Conservation (phyloP, 2,329 filamentous ascomycete genomes). For the Neofusicoccum parvum region DNA sequence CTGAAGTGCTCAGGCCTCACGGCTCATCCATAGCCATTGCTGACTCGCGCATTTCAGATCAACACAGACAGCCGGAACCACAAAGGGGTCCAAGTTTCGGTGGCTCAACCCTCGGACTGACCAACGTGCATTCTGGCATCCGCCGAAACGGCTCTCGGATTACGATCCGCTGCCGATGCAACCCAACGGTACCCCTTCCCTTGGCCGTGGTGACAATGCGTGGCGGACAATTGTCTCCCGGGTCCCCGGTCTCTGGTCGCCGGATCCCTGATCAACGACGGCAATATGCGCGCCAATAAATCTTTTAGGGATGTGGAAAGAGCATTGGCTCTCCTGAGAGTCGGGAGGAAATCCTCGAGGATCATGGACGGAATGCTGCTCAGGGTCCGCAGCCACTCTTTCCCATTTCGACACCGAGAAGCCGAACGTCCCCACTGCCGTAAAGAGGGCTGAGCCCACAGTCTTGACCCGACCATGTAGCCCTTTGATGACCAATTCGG, state of each 20-base stretch:
- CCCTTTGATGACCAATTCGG: not conserved
- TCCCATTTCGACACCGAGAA: too few species aligned
- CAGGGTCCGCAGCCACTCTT: too few species aligned
- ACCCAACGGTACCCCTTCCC: conserved; percentile 11
- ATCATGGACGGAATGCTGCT: not conserved
- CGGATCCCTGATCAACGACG: conserved; percentile 7
- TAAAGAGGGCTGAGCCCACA: not conserved
- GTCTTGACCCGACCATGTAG: not conserved
- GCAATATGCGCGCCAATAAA: not conserved
- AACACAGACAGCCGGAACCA: not conserved
- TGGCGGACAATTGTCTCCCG: conserved; percentile 1
- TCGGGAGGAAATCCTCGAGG: not conserved
- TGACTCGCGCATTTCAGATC: not conserved
- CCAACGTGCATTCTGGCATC: not conserved
- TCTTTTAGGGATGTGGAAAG: not conserved
- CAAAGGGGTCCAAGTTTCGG: not conserved
- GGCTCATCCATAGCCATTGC: not conserved
- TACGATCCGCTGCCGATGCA: conserved; percentile 14
- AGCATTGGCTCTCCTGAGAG: not conserved
- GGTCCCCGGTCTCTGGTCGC: conserved; percentile 9
- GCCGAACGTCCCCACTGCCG: too few species aligned
- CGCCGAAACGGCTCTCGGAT: conserved; percentile 11
- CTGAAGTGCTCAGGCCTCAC: not conserved
- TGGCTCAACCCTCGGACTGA: not conserved
- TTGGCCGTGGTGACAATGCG: not conserved